Conservation (phyloP, 192 early-diverging fungal genomes). For the Backusella parvicylindrica region DNA sequence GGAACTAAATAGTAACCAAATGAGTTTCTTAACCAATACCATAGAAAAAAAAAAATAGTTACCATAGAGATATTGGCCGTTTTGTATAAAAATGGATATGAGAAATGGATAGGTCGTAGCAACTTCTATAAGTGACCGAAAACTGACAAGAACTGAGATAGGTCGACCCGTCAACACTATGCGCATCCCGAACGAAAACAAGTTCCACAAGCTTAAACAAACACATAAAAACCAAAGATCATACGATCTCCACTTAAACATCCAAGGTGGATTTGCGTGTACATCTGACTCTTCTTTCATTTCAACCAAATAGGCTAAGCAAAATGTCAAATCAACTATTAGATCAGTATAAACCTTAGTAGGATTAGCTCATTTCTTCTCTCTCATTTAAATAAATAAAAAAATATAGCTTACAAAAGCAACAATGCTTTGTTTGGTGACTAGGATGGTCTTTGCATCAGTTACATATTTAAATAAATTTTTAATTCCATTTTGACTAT, state of each 20-base stretch:
- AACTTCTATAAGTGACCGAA: conserved; percentile 39
- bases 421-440: conserved; percentile 16
- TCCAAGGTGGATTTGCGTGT: conserved; percentile 38
- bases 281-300: conserved; percentile 32
- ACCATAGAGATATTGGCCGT: conserved; percentile 43
- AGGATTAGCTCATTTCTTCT: not conserved
- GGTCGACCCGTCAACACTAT: conserved; percentile 17
- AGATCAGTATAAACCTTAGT: conserved; percentile 50
- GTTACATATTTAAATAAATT: not conserved
- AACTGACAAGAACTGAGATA: conserved; percentile 36
- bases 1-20: conserved; percentile 31
- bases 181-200: conserved; percentile 20
- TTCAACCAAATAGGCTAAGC: conserved; percentile 54
- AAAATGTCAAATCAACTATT: conserved; percentile 49
- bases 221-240: conserved; percentile 32
- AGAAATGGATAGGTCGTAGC: conserved; percentile 54
- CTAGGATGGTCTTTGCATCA: not conserved
- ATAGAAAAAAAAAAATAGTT: conserved; percentile 20
- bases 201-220: conserved; percentile 19
- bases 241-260: conserved; percentile 43
- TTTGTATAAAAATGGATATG: conserved; percentile 32
- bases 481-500: not conserved
- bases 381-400: not conserved
- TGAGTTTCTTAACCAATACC: not conserved
- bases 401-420: conserved; percentile 22